Conservation (phyloP, 2,329 filamentous ascomycete species). For the Microthyrium microscopicum region DNA sequence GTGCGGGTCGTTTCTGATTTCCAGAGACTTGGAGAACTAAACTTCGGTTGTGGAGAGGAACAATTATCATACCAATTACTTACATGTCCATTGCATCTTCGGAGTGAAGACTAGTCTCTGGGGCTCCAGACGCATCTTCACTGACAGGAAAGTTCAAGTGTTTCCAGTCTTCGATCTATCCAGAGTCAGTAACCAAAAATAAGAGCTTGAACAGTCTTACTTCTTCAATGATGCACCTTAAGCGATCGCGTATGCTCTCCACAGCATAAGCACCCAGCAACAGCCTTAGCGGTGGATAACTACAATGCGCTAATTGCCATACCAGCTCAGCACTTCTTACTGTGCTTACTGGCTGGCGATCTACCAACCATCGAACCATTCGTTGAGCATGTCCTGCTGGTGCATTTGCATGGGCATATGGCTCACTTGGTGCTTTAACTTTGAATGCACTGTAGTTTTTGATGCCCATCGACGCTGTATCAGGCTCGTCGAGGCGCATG, state of each 20-base stretch:
- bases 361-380: conserved; percentile 88
- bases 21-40: too few relatives aligned
- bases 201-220: conserved; percentile 26
- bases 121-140: conserved; percentile 10
- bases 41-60: too few relatives aligned
- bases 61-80: too few relatives aligned
- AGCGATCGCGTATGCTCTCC: conserved; percentile 79
- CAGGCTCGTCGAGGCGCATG: conserved; percentile 69
- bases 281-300: conserved; percentile 74
- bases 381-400: conserved; percentile 78
- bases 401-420: conserved; percentile 60
- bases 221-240: conserved; percentile 87
- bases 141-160: conserved; percentile 51
- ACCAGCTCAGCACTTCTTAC: conserved; percentile 86
- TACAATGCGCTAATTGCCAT: conserved; percentile 87
- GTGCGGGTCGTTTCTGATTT: too few relatives aligned
- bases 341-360: conserved; percentile 80
- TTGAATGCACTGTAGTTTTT: conserved; percentile 85
- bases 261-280: conserved; percentile 89
- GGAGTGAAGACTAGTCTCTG: too few relatives aligned
- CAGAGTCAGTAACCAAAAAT: conserved; percentile 1
- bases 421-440: conserved; percentile 64
- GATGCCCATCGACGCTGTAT: conserved; percentile 29
- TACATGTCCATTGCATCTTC: too few relatives aligned
- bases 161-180: conserved; percentile 61